These are phyloP conservation scores for Capsaspora owczarzaki DNA, from an alignment of 78 protist genomes.

Conservation along the genomic window DNA sequence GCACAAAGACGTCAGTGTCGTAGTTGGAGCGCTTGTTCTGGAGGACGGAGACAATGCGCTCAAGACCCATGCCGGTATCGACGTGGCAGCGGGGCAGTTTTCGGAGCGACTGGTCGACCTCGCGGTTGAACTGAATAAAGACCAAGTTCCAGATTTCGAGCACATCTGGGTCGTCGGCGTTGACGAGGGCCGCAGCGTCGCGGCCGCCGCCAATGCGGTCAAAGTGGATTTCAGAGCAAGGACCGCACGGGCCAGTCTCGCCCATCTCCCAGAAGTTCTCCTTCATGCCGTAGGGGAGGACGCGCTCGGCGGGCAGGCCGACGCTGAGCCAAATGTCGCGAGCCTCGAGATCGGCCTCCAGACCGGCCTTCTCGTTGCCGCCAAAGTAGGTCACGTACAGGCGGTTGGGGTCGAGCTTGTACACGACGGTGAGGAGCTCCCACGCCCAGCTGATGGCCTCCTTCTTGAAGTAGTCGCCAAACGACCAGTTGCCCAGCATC, in stretches of 20 bases:
- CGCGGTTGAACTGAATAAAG: conserved; percentile 89
- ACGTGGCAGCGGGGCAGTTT: conserved; percentile 83
- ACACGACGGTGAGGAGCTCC: conserved; percentile 85
- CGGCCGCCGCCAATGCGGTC: conserved; percentile 93
- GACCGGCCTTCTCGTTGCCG: conserved; percentile 67
- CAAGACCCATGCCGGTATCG: conserved; percentile 97
- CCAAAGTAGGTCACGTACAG: conserved; percentile 92
- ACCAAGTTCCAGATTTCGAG: conserved; percentile 97
- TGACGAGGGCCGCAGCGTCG: conserved; percentile 75
- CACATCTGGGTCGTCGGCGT: conserved; percentile 90
- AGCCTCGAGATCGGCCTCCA: conserved; percentile 79
- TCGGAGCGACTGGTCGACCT: conserved; percentile 29
- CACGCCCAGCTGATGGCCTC: conserved; percentile 92
- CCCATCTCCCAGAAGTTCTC: conserved; percentile 98
- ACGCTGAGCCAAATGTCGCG: conserved; percentile 74
- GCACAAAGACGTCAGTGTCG: conserved; percentile 93
- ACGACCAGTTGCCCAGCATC: conserved; percentile 97
- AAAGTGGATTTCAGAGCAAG: conserved; percentile 96
- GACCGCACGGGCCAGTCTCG: conserved; percentile 97
- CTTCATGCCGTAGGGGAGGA: conserved; percentile 79
- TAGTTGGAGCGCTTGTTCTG: conserved; percentile 89
- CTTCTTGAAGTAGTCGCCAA: conserved; percentile 91
- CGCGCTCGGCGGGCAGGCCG: conserved; percentile 74
- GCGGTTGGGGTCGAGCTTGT: conserved; percentile 64
- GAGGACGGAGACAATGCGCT: conserved; percentile 80